Percentiles rank a stretch among this genome's conserved stretches.
These are phyloP conservation scores for Epichloe aotearoae DNA, from an alignment of 2,329 filamentous ascomycete species.

Conservation along the genomic window DNA sequence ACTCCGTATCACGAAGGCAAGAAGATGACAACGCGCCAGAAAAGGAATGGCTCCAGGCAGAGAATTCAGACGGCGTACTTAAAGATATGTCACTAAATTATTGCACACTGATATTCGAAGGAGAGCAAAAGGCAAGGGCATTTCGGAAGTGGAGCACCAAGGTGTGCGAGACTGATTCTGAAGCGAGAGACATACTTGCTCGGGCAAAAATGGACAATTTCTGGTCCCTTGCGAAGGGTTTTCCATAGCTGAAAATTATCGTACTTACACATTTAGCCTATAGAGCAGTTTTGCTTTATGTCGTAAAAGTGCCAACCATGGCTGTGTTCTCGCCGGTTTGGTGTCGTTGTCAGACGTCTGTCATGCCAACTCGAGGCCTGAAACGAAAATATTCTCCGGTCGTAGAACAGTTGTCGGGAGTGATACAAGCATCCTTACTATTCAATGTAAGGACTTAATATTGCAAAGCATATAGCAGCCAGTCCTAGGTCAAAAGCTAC, in stretches of 20 bases:
- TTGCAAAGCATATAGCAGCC: too few species aligned
- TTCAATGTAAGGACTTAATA: too few species aligned
- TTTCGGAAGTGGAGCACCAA: conserved; percentile 85
- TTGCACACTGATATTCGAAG: conserved; percentile 80
- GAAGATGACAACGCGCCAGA: conserved; percentile 48
- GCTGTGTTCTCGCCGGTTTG: too few species aligned
- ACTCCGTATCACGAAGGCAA: conserved; percentile 52
- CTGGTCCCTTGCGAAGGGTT: conserved; percentile 75
- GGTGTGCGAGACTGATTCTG: conserved; percentile 84
- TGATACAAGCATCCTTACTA: too few species aligned
- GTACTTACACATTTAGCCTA: not conserved
- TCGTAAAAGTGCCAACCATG: too few species aligned
- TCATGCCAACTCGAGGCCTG: too few species aligned
- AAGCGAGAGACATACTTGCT: conserved; percentile 68
- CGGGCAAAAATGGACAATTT: conserved; percentile 89
- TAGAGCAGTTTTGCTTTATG: too few species aligned
- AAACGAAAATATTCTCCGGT: too few species aligned
- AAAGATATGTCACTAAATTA: conserved; percentile 75
- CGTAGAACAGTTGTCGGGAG: too few species aligned
- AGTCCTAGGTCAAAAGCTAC: too few species aligned
- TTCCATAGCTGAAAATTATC: conserved; percentile 4
- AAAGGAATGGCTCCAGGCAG: conserved; percentile 64
- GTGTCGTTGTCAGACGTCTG: too few species aligned
- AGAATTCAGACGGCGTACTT: conserved; percentile 63
- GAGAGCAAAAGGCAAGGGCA: conserved; percentile 63